Conservation (phyloP, 495 filamentous ascomycete species). For the Penicillium chermesinum region DNA sequence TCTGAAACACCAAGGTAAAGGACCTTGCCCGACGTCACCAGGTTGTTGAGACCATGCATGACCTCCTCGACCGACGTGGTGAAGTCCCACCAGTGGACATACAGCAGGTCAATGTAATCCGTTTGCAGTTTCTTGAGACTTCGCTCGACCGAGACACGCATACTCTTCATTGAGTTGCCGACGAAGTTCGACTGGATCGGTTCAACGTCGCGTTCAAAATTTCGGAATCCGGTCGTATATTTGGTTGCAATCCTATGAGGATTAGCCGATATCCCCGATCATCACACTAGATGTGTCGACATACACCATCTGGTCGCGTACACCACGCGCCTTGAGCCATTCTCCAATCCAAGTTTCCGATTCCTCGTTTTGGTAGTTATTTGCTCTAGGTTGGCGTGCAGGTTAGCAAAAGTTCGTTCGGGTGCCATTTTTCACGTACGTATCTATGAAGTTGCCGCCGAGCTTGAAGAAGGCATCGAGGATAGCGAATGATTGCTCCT, state of each 20-base stretch:
- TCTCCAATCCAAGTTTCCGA: conserved; percentile 55
- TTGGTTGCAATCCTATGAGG: conserved; percentile 55
- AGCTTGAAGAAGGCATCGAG: conserved; percentile 57
- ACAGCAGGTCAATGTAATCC: conserved; percentile 68
- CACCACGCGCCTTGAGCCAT: conserved; percentile 50
- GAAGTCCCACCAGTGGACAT: conserved; percentile 66
- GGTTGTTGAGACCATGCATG: conserved; percentile 61
- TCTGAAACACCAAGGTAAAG: conserved; percentile 67
- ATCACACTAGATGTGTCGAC: neutral
- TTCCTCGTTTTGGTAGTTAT: conserved; percentile 55
- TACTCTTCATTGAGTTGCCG: conserved; percentile 55
- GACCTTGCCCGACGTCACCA: conserved; percentile 59
- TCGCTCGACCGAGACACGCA: conserved; percentile 48
- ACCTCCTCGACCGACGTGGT: conserved; percentile 59
- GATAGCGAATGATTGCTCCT: conserved; percentile 50
- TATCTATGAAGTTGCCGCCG: conserved; percentile 71
- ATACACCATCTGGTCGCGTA: conserved; percentile 57
- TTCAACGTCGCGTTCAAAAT: conserved; percentile 11
- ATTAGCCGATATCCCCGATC: neutral
- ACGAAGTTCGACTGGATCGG: conserved; percentile 47
- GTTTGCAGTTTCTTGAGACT: conserved; percentile 60
- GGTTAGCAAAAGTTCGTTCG: neutral
- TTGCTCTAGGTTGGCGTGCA: conserved; percentile 21
- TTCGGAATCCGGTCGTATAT: conserved; percentile 45
- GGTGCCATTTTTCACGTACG: conserved; percentile 8